These are phyloP conservation scores for Lentinus tigrinus DNA, from an alignment of 768 basidiomycete genomes.

Conservation along the genomic window DNA sequence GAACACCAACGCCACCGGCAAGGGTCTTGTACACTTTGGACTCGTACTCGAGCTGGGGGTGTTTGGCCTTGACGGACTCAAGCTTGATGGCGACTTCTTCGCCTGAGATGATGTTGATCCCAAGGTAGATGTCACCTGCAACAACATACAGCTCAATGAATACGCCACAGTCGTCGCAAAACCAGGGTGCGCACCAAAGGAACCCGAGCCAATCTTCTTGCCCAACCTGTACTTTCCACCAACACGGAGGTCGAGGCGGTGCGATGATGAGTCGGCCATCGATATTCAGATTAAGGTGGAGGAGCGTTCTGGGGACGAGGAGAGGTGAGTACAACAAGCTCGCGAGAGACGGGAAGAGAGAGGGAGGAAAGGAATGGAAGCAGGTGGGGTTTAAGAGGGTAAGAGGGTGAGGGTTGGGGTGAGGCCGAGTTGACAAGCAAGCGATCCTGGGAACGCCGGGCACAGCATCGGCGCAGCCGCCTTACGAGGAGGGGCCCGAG, in stretches of 20 bases:
- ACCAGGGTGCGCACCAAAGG: constrained; percentile 70
- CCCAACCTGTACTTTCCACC: constrained; percentile 97
- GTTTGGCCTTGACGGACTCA: constrained; percentile 99
- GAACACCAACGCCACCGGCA: constrained; percentile 97
- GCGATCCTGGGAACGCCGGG: constrained; percentile 16
- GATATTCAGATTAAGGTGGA: constrained; percentile 15
- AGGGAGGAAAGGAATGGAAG: constrained; percentile 15
- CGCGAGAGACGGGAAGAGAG: neutral
- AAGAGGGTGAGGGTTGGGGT: constrained; percentile 1
- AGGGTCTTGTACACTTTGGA: constrained; percentile 96
- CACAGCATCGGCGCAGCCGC: constrained; percentile 19
- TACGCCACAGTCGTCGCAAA: neutral
- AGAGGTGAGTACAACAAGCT: neutral
- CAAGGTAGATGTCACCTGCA: constrained; percentile 96
- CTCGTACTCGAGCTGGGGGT: constrained; percentile 99
- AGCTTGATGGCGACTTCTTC: constrained; percentile 99
- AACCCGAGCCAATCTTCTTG: constrained; percentile 99
- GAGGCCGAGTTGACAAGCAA: constrained; percentile 8
- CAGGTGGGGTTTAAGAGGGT: constrained; percentile 1
- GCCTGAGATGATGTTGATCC: constrained; percentile 99
- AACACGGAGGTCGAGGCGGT: constrained; percentile 83
- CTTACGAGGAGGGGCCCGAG: constrained; percentile 3
- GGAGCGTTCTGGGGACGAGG: neutral
- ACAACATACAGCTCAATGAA: constrained; percentile 12
- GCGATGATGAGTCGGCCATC: constrained; percentile 73